Base-by-base conservation (phyloP, 169 alveolate species). In the Plasmodium falciparum region DNA sequence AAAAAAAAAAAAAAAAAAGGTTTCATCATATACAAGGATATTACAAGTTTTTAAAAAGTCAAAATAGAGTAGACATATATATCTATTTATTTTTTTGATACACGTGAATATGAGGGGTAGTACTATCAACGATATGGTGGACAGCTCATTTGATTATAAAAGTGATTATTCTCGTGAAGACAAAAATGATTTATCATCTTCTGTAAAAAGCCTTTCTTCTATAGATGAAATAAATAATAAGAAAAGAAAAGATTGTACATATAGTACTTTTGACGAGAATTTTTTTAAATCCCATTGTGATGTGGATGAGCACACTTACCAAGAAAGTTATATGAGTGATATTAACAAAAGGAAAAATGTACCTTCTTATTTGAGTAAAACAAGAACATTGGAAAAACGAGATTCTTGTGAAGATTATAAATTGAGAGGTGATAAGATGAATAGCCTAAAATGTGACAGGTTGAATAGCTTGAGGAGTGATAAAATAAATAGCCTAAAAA, bases 241-340 rank as follows among this genome's bases (percentile, higher is more conserved):
- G 9, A 13, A 66, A 43, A 39, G 71, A 66, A 71, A 15, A 20
- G 58, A 56, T 7, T 78, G 59, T 2, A 9, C 74, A 24, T 62
- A 5, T 67, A 49, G 45, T 8, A 11, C 39, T 1, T 33, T 45
- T 11, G 89, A 33, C 5, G 56, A 15, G 5, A 52, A 54, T 20
- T 15, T 71, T 11, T 17, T 49, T 49, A 5, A 50, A 13, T 52
- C 54, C 3, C 49, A 70, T 24, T 22, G n/a, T 47, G 50, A 39
- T 12, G 49, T 78, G 12, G 80, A 78, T 6, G 89, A 78, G 50
- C 47, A 59, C 6, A 24, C 54, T 58, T 66, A 20, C 20, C 45
- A 65, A 50, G 69, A 59, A 3, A 12, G 52, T 29, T 52, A 47
- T 52, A 33, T 50, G 9, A 54, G 54, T 13, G 71, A 66, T 7